Evolutionary conservation across 176 grass and related monocot species (phyloP).

Genomic region (Saccharum officinarum): DNA sequence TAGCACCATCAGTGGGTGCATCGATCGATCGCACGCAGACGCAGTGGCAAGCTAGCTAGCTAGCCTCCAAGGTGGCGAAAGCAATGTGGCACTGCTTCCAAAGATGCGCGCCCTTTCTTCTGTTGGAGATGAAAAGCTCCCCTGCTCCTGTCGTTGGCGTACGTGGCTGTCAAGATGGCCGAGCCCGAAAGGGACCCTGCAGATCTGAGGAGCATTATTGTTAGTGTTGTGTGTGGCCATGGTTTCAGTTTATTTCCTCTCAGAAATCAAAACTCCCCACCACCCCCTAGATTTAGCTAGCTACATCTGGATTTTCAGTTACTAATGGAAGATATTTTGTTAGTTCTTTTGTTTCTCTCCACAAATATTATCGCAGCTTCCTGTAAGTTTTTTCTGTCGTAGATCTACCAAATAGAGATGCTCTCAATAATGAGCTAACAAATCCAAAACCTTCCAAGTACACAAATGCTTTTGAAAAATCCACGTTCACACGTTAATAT

Average conservation of each 20-base stretch:
- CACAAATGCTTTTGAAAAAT: not conserved
- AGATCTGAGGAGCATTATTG: not conserved
- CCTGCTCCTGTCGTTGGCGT: not conserved
- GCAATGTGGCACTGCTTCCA: slow-evolving; percentile 8
- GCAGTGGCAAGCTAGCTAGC: not conserved
- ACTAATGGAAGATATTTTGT: too few species aligned
- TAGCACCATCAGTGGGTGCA: not conserved
- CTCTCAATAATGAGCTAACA: not conserved
- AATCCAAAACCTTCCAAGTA: not conserved
- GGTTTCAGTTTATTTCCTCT: not conserved
- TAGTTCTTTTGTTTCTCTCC: too few species aligned
- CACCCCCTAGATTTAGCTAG: too few species aligned
- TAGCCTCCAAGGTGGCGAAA: not conserved
- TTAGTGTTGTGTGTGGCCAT: not conserved
- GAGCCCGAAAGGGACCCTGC: not conserved
- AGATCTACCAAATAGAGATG: not conserved
- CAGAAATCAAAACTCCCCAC: not conserved
- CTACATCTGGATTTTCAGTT: too few species aligned
- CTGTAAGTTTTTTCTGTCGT: not conserved
- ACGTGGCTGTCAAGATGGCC: slow-evolving; percentile 10
- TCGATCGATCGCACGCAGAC: not conserved
- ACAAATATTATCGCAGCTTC: too few species aligned
- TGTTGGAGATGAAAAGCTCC: not conserved
- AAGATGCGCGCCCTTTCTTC: not conserved
- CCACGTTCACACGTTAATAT: too few species aligned